phyloP scores from a whole-genome alignment of 768 basidiomycete species.

The Psilocybe azurescens region DNA sequence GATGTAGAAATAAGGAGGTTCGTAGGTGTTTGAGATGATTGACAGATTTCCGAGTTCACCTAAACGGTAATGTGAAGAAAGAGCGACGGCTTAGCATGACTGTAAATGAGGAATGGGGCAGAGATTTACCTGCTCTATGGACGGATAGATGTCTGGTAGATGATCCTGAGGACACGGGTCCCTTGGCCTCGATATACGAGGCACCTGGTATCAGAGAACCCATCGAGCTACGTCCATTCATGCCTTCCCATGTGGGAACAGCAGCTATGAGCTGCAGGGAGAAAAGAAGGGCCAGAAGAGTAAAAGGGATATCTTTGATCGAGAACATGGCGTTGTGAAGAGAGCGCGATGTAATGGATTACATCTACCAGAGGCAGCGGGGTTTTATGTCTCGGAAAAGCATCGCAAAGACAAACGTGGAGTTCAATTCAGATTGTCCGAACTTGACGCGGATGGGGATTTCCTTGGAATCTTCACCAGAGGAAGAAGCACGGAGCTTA shows the following conservation, averaged over 20 bases:
- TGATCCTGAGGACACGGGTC: slow-evolving; percentile 25
- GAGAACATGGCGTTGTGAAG: slow-evolving; percentile 11
- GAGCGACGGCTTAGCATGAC: neutral
- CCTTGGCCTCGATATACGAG: slow-evolving; percentile 44
- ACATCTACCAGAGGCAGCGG: neutral
- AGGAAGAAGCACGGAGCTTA: slow-evolving; percentile 9
- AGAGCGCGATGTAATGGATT: neutral
- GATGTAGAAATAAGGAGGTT: slow-evolving; percentile 59
- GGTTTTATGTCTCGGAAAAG: slow-evolving; percentile 33
- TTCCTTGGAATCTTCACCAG: slow-evolving; percentile 6
- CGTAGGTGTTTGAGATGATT: slow-evolving; percentile 34
- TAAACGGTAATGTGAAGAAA: slow-evolving; percentile 23
- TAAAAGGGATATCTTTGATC: slow-evolving; percentile 16
- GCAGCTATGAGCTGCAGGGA: slow-evolving; percentile 31
- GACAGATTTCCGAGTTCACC: slow-evolving; percentile 56
- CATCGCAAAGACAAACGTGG: slow-evolving; percentile 30
- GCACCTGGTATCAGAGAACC: slow-evolving; percentile 46
- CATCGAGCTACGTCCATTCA: slow-evolving; percentile 39
- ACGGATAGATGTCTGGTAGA: slow-evolving; percentile 36
- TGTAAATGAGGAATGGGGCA: no score
- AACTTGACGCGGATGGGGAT: slow-evolving; percentile 24
- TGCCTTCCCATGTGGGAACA: slow-evolving; percentile 50
- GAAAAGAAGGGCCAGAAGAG: slow-evolving; percentile 28
- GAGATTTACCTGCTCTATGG: slow-evolving; percentile 34
- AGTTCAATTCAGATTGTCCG: slow-evolving; percentile 27